Conservation (phyloP, 305 asterid genomes). For the Solanum hybrid region DNA sequence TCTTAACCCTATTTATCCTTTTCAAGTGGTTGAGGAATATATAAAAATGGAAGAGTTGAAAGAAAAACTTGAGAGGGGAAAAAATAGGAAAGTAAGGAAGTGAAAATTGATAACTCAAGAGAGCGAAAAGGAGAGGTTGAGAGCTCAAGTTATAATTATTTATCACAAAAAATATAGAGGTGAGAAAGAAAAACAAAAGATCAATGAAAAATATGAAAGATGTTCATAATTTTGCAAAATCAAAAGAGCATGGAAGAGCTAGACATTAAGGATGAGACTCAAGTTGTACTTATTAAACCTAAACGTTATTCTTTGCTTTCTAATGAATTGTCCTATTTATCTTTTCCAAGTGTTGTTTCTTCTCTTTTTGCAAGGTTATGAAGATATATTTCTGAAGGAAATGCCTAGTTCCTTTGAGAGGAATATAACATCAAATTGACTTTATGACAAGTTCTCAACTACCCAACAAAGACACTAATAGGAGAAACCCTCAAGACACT, state of each 20-base stretch:
- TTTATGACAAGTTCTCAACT: not conserved
- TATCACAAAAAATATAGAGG: not conserved
- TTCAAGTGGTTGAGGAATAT: not conserved
- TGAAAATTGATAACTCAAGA: not conserved
- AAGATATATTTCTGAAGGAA: not conserved
- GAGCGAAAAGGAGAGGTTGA: not conserved
- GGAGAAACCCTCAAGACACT: not conserved
- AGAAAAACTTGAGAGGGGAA: not conserved
- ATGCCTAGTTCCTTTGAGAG: not conserved
- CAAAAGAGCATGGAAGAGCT: not conserved
- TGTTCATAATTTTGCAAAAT: not conserved
- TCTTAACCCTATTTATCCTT: not conserved
- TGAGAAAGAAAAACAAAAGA: not conserved
- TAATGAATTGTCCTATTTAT: not conserved
- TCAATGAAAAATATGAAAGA: not conserved
- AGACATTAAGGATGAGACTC: not conserved
- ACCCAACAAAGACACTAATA: not conserved
- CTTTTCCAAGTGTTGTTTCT: not conserved
- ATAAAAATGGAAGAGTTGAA: not conserved
- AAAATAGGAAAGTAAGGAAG: not conserved
- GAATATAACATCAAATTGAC: not conserved
- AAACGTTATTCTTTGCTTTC: not conserved
- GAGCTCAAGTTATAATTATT: not conserved
- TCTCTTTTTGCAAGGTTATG: not conserved
- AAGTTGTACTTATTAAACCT: not conserved